Base-by-base conservation (phyloP, 164 flowering plant species). In the Kalanchoe fedtschenkoi region DNA sequence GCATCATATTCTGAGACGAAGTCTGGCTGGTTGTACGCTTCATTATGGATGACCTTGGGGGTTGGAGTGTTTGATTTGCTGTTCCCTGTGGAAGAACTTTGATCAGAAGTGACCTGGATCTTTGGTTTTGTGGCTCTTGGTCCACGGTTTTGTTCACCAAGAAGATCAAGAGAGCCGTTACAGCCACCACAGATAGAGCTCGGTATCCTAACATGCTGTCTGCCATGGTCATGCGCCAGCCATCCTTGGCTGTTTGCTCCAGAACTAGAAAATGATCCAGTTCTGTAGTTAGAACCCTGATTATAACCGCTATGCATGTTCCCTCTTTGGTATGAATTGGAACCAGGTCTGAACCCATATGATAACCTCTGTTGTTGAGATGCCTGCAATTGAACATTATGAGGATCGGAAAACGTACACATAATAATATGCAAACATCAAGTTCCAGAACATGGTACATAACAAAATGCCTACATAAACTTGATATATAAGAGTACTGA, bases 141-240 rank as follows among this genome's bases (percentile, higher is more conserved):
- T 64, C 98, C 98, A 63, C 91, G 79, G 66, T 89, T 91, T 63
- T 88, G 95, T 75, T 88, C 96, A 70, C 72, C 77, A 38, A 87
- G 78, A 15, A 81, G 68, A 74, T 83, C 89, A 74, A 77, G 71
- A 33, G 78, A 47, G 43, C 76, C 86, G 72, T 77, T 78, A 62
- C 86, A 80, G n/a, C n/a, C n/a, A 41, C 77, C 69, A 67, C 81
- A 82, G 39, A 76, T 58, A 42, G 89, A 66, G 54, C 73, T 77
- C 58, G 58, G 71, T 19, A 76, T 85, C 76, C 87, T 81, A 17
- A 78, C 84, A 58, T 76, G 77, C 35, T 86, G 78, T 74, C 82
- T 76, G 62, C 77, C 77, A 69, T 75, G 82, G 14, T 92, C 98
- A 65, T 71, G 47, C 24, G 75, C 60, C 47, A 78, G 66, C 76